A percentile compares a stretch with the other conserved stretches of the same genome.
Evolutionary conservation across 306 rosid species (phyloP).

Genomic region (Trichosanthes truncata): DNA sequence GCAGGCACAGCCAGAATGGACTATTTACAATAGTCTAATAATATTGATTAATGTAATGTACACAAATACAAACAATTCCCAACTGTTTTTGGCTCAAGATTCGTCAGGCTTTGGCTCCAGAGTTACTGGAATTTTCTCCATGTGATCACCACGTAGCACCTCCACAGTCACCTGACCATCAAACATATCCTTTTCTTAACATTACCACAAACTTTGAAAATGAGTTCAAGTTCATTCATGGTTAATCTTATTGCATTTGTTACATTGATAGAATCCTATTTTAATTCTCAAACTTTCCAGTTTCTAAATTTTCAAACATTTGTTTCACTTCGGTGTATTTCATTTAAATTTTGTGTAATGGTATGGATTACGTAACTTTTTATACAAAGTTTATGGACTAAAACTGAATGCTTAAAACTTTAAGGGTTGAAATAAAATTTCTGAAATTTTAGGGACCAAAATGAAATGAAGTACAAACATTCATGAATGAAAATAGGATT

Average conservation of each 20-base stretch:
- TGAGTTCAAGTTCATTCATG: too few species aligned
- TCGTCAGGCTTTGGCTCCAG: constrained; percentile 94
- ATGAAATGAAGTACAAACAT: neutral
- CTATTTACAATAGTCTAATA: neutral
- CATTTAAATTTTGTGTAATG: too few species aligned
- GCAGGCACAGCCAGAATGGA: neutral
- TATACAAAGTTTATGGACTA: neutral
- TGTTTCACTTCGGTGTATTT: too few species aligned
- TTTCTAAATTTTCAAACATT: too few species aligned
- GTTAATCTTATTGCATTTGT: too few species aligned
- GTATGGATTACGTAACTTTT: neutral
- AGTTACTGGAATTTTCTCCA: constrained; percentile 80
- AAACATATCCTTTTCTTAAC: neutral
- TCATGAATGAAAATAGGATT: neutral
- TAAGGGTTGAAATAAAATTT: neutral
- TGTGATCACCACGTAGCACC: constrained; percentile 90
- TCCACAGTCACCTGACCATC: constrained; percentile 63
- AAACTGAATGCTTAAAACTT: neutral
- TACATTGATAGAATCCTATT: too few species aligned
- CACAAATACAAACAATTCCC: neutral
- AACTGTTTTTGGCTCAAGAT: constrained; percentile 25
- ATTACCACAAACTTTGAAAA: too few species aligned
- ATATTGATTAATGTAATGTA: constrained; percentile 11
- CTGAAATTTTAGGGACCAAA: neutral
- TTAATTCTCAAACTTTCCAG: too few species aligned